Conservation (phyloP, 2,329 filamentous ascomycete species). For the Aureobasidium sp. region DNA sequence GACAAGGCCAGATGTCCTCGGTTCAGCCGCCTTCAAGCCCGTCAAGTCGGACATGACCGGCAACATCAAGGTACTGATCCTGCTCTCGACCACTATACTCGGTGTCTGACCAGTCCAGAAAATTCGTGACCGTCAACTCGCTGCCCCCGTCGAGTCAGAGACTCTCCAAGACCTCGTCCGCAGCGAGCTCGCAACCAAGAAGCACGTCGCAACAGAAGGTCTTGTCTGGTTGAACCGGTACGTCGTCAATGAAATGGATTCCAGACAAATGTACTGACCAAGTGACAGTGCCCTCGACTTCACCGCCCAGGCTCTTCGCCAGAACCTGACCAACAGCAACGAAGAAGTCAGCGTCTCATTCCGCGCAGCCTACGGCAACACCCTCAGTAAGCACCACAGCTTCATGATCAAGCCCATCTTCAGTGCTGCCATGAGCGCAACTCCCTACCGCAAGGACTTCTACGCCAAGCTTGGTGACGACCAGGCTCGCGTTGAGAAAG, state of each 20-base stretch:
- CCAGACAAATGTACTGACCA: background rate
- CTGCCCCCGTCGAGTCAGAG: constrained; percentile 66
- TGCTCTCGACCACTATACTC: background rate
- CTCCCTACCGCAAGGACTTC: constrained; percentile 88
- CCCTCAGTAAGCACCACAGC: constrained; percentile 85
- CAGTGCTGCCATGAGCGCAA: constrained; percentile 83
- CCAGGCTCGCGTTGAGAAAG: constrained; percentile 49
- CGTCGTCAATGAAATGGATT: constrained; percentile 20
- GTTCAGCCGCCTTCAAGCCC: constrained; percentile 68
- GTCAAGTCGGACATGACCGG: constrained; percentile 87
- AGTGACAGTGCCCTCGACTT: constrained; percentile 78
- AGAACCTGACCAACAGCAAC: constrained; percentile 58
- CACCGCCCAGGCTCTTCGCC: constrained; percentile 72
- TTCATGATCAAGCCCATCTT: constrained; percentile 89
- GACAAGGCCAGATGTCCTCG: constrained; percentile 44
- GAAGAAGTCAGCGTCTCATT: constrained; percentile 83
- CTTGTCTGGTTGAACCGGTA: constrained; percentile 86
- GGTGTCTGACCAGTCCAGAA: constrained; percentile 50
- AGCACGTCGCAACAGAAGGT: constrained; percentile 81
- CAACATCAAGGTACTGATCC: constrained; percentile 67
- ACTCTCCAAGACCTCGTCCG: constrained; percentile 76
- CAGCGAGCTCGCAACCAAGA: constrained; percentile 84
- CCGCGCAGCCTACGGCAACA: constrained; percentile 71
- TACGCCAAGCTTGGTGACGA: constrained; percentile 75
- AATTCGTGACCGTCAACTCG: constrained; percentile 73